These are phyloP conservation scores for Zygoascus hellenicus DNA, from an alignment of 1,139 yeast genomes.

Conservation along the genomic window DNA sequence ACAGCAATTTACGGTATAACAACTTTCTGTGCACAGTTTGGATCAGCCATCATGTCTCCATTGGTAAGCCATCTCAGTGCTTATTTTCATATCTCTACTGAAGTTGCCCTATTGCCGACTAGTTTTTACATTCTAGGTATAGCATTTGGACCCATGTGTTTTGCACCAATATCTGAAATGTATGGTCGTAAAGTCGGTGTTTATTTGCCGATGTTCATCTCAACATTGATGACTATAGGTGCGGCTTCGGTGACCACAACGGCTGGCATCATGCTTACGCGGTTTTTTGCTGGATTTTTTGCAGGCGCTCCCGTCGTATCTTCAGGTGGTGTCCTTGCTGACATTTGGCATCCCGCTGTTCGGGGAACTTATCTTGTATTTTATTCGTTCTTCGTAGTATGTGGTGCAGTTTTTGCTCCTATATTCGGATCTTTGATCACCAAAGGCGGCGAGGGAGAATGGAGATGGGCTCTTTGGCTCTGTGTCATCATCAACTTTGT, in stretches of 20 bases:
- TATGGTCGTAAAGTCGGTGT: conserved; percentile 70
- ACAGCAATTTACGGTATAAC: conserved; percentile 40
- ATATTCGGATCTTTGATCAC: conserved; percentile 59
- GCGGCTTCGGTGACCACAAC: conserved; percentile 39
- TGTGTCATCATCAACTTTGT: conserved; percentile 59
- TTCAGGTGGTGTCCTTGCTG: conserved; percentile 76
- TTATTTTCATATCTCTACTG: conserved; percentile 49
- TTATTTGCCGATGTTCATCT: conserved; percentile 53
- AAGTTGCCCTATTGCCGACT: conserved; percentile 58
- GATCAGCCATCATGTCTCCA: conserved; percentile 39
- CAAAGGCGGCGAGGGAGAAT: conserved; percentile 41
- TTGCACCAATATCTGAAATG: conserved; percentile 77
- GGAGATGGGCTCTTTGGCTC: conserved; percentile 60
- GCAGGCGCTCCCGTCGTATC: conserved; percentile 70
- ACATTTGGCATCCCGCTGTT: conserved; percentile 54
- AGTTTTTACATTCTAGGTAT: conserved; percentile 68
- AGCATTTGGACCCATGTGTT: conserved; percentile 68
- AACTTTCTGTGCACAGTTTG: conserved; percentile 43
- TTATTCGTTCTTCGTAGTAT: conserved; percentile 61
- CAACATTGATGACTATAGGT: conserved; percentile 34
- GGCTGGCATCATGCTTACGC: conserved; percentile 56
- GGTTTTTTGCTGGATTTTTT: conserved; percentile 69
- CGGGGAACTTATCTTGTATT: conserved; percentile 69
- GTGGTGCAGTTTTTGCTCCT: conserved; percentile 73
- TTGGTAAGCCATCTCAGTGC: conserved; percentile 43